These are phyloP conservation scores for Bipolaris victoriae DNA, from an alignment of 2,329 filamentous ascomycete species.

Conservation along the genomic window DNA sequence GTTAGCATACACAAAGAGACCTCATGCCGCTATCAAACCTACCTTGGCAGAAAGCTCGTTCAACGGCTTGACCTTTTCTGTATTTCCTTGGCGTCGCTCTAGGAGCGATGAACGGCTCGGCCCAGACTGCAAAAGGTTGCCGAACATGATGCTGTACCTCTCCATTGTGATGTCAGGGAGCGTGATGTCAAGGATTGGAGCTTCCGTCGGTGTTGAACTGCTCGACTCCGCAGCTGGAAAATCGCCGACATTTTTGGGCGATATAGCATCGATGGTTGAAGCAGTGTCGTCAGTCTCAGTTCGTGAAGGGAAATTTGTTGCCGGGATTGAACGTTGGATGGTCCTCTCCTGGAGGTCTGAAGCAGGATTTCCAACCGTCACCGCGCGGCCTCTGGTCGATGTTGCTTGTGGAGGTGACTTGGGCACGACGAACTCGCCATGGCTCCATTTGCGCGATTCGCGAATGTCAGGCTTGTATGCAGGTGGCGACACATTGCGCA, in stretches of 20 bases:
- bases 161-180: slow-evolving; percentile 84
- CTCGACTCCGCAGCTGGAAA: slow-evolving; percentile 11
- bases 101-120: slow-evolving; percentile 37
- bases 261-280: slow-evolving; percentile 25
- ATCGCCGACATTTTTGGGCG: slow-evolving; percentile 20
- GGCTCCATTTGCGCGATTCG: slow-evolving; percentile 36
- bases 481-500: slow-evolving; percentile 32
- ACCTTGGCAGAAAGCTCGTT: slow-evolving; percentile 44
- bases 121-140: slow-evolving; percentile 66
- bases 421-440: slow-evolving; percentile 19
- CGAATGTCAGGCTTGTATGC: slow-evolving; percentile 41
- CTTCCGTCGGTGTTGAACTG: slow-evolving; percentile 15
- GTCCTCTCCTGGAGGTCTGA: slow-evolving; percentile 19
- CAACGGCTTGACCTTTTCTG: slow-evolving; percentile 44
- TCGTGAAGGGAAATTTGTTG: slow-evolving; percentile 28
- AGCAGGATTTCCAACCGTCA: slow-evolving; percentile 26
- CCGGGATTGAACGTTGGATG: slow-evolving; percentile 24
- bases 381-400: slow-evolving; percentile 25
- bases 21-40: slow-evolving; percentile 5
- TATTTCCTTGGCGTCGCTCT: slow-evolving; percentile 43
- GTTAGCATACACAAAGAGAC: slow-evolving; percentile 8
- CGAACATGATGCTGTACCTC: slow-evolving; percentile 94
- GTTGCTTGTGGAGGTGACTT: slow-evolving; percentile 15
- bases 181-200: slow-evolving; percentile 68
- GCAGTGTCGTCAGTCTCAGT: slow-evolving; percentile 10